Evolutionary conservation across 208 protist genomes (phyloP).

Genomic region (Eutreptiella sp.): DNA sequence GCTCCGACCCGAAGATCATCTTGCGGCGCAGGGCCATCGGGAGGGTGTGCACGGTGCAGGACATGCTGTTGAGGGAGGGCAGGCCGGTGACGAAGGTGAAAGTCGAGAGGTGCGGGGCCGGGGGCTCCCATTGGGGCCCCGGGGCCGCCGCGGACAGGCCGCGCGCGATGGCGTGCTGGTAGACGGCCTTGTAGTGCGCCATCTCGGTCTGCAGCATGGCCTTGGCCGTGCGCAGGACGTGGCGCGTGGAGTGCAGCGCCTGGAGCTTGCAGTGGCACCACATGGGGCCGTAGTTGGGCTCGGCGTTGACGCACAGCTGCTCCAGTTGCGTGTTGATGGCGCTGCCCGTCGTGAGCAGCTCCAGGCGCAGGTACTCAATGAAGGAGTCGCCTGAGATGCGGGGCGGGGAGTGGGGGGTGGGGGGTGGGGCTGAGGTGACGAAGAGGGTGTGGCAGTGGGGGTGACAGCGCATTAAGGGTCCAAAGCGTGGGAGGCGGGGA

Average conservation of each 20-base stretch:
- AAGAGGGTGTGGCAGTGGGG: no score
- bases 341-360: background rate
- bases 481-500: no score
- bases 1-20: conserved; percentile 19
- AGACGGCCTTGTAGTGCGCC: conserved; percentile 1
- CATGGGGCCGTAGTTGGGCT: conserved; percentile 70
- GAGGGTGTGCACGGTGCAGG: background rate
- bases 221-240: conserved; percentile 1
- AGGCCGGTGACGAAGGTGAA: conserved; percentile 5
- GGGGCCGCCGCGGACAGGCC: no score
- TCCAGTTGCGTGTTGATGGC: conserved; percentile 19
- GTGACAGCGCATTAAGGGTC: no score
- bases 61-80: background rate
- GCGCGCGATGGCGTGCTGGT: no score
- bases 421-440: no score
- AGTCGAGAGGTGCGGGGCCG: no score
- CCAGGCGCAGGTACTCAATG: conserved; percentile 60
- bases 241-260: background rate
- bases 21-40: background rate
- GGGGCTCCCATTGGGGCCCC: no score
- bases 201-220: background rate
- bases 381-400: conserved; percentile 83
- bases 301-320: conserved; percentile 60
- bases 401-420: no score
- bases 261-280: conserved; percentile 40